These are phyloP conservation scores for Calocera viscosa DNA, from an alignment of 768 basidiomycete species.

Conservation along the genomic window DNA sequence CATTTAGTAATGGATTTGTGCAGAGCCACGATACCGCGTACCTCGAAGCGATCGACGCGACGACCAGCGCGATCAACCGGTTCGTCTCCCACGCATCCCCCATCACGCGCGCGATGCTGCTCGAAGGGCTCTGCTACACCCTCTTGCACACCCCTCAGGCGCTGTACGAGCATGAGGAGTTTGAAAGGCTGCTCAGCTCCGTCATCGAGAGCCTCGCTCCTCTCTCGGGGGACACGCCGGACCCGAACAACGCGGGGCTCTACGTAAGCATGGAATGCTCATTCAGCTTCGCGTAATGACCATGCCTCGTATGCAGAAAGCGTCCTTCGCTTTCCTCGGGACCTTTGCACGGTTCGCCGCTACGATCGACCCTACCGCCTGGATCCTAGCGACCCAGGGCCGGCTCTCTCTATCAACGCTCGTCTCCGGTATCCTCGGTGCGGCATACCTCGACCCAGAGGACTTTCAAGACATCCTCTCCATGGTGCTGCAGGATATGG, in stretches of 20 bases:
- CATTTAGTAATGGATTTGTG: neutral
- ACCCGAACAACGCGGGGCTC: neutral
- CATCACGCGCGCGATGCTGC: neutral
- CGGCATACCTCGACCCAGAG: neutral
- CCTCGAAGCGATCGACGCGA: neutral
- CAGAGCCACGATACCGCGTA: neutral
- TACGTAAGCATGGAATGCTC: too few species aligned
- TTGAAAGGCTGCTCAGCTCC: neutral
- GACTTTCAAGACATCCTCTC: neutral
- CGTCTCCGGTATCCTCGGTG: neutral
- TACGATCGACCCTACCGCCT: neutral
- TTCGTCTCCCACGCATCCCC: neutral
- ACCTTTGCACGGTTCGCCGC: too few species aligned
- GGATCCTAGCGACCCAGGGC: neutral
- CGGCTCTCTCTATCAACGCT: neutral
- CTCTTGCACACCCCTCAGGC: neutral
- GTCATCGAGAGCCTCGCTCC: neutral
- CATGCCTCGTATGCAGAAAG: too few species aligned
- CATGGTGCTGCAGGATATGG: neutral
- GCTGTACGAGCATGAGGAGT: neutral
- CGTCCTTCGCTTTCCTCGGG: too few species aligned
- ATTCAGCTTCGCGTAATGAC: too few species aligned
- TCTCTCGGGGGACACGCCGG: neutral
- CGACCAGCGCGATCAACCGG: neutral
- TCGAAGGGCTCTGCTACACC: neutral